Conservation (phyloP, 208 protist genomes). For the Leishmania braziliensis region DNA sequence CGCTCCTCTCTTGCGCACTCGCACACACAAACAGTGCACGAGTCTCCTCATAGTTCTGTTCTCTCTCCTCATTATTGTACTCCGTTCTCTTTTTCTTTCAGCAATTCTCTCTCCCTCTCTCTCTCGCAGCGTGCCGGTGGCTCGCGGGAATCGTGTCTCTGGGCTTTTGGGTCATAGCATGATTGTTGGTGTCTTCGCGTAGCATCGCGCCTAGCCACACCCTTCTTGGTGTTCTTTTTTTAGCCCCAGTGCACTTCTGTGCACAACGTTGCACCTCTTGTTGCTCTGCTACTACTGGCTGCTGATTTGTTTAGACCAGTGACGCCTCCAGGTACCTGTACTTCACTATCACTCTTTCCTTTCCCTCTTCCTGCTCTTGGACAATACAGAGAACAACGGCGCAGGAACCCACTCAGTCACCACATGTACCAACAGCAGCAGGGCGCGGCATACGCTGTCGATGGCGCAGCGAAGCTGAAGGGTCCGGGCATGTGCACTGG, state of each 20-base stretch:
- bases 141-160: no score
- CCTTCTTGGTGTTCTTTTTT: not conserved
- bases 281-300: not conserved
- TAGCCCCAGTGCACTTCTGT: not conserved
- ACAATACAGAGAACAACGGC: not conserved
- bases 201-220: not conserved
- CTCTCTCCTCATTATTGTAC: not conserved
- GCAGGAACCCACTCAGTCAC: not conserved
- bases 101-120: not conserved
- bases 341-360: no score
- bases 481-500: slow-evolving; percentile 1
- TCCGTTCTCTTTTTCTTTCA: not conserved
- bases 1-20: not conserved
- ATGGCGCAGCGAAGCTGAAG: slow-evolving; percentile 24
- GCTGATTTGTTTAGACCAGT: not conserved
- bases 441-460: not conserved
- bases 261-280: not conserved
- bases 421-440: slow-evolving; percentile 1
- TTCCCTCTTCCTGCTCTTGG: not conserved
- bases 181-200: not conserved
- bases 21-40: not conserved
- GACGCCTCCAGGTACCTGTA: no score
- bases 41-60: not conserved
- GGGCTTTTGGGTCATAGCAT: not conserved
- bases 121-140: no score